These are phyloP conservation scores for Talaromyces sp. DNA, from an alignment of 2,329 filamentous ascomycete species.

Conservation along the genomic window DNA sequence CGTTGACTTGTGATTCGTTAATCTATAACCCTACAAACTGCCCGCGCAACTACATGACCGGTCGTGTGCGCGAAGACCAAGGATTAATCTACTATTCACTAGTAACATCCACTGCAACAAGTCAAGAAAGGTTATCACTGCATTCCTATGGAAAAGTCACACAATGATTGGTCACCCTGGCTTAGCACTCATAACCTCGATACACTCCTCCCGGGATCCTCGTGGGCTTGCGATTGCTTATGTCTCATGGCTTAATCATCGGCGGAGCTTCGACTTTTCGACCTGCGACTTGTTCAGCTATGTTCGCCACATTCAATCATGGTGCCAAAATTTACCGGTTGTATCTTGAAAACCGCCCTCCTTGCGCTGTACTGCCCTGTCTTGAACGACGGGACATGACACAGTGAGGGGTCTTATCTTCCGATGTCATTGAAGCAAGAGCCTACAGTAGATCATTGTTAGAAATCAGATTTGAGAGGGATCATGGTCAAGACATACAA, in stretches of 20 bases:
- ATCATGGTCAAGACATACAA: conserved; percentile 45
- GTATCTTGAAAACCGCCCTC: conserved; percentile 36
- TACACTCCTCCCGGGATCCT: neutral
- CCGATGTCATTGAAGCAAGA: conserved; percentile 81
- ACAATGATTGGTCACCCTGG: neutral
- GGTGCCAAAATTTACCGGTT: conserved; percentile 26
- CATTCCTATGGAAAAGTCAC: neutral
- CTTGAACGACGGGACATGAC: conserved; percentile 79
- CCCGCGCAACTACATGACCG: neutral
- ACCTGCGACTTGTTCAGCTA: neutral
- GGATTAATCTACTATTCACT: too few species aligned
- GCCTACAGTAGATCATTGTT: conserved; percentile 48
- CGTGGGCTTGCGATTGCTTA: neutral
- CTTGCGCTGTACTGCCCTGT: conserved; percentile 53
- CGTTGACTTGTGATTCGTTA: neutral
- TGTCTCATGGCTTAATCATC: neutral
- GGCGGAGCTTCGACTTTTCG: conserved; percentile 1
- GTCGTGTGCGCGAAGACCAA: neutral
- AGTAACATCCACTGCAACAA: neutral
- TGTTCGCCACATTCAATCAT: neutral
- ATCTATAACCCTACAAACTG: neutral
- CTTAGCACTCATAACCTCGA: neutral
- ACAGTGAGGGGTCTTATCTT: conserved; percentile 71
- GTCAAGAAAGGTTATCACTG: neutral
- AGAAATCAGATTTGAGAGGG: neutral